Base-by-base conservation (phyloP, 495 filamentous ascomycete genomes). In the Neurospora hispaniola region DNA sequence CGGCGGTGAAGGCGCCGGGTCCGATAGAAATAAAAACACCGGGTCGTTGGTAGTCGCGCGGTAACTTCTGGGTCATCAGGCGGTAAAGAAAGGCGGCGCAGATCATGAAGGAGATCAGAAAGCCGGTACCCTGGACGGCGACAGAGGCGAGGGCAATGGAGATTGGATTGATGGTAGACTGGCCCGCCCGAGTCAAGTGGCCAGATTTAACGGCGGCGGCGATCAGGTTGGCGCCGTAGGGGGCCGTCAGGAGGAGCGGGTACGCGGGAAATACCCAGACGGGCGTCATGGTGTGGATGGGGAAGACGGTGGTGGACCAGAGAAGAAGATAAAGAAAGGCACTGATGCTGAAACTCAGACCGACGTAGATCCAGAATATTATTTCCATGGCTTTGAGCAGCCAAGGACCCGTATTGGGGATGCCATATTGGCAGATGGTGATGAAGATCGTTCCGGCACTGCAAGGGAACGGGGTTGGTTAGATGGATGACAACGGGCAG, bases 211-310 rank as follows among this genome's bases (percentile, higher is more conserved):
- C 69, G 16, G 85, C 79, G 42, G 86, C 83, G 18, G 81, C 78
- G 78, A 90, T 87, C 16, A 97, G 83, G 62, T 90, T 87, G 11
- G 86, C 86, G 68, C 92, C 93, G 78, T 92, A 88, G 0, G 93
- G 92, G 9, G 92, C 93, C 6, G 91, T 87, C 0, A 97, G 88
- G 7, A 97, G 87, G 72, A 96, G 87, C 0, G 93, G 93, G 75
- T 97, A 97, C 1, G 92, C 93, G 0, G 93, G 93, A 73, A 97
- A 97, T 42, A 97, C 94, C 93, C 93, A 97, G 68, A 95, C 89
- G 0, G 93, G 93, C 0, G 93, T 97, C 93, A 97, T 97, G 42
- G 90, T 89, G 23, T 90, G 89, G 42, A 97, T 93, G 3, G 93
- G 94, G 76, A 94, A 95, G 31, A 90, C 71, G 71, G 73, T 74